These are phyloP conservation scores for Cutaneotrichosporon cavernicola DNA, from an alignment of 1,284 basidiomycete genomes.

Conservation along the genomic window DNA sequence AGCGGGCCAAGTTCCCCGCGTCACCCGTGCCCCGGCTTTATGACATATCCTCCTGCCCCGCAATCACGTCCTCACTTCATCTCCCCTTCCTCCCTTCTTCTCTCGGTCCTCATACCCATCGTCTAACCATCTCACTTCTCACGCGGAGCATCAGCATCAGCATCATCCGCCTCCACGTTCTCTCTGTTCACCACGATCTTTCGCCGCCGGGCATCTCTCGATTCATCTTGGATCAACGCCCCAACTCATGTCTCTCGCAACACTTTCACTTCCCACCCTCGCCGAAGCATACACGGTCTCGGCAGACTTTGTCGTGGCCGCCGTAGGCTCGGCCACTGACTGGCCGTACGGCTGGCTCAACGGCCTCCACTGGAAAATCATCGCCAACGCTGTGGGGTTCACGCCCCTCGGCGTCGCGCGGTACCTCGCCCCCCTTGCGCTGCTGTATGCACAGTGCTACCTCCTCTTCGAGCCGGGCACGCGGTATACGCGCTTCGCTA, in stretches of 20 bases:
- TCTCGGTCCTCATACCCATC: background rate
- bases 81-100: background rate
- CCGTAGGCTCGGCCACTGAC: background rate
- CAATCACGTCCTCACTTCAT: background rate
- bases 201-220: background rate
- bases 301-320: background rate
- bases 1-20: background rate
- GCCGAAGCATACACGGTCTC: background rate
- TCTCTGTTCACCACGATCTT: background rate
- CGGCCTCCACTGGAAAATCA: slow-evolving; percentile 8
- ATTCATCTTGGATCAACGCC: background rate
- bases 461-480: slow-evolving; percentile 33
- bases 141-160: too few relatives aligned
- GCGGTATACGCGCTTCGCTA: slow-evolving; percentile 29
- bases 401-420: background rate
- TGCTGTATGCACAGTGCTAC: slow-evolving; percentile 26
- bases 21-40: background rate
- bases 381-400: slow-evolving; percentile 14
- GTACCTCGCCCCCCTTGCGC: slow-evolving; percentile 7
- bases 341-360: slow-evolving; percentile 17
- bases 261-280: background rate
- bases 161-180: background rate
- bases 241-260: background rate
- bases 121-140: background rate
- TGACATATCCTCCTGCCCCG: background rate